Conservation (phyloP, 192 early-diverging fungal genomes). For the Backusella psychrophila region DNA sequence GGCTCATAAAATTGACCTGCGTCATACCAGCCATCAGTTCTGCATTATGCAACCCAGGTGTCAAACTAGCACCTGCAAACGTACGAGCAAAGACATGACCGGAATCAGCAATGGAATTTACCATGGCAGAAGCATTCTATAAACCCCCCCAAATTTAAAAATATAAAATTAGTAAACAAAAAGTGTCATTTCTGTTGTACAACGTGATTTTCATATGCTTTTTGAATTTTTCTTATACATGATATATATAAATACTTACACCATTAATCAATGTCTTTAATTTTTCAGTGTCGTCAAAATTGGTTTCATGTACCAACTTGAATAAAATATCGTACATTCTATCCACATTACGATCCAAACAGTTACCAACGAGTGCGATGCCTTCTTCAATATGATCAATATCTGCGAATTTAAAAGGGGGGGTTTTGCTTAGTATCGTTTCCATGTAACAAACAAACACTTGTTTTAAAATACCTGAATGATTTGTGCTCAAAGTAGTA, state of each 20-base stretch:
- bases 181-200: constrained; percentile 3
- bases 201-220: constrained; percentile 8
- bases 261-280: constrained; percentile 74
- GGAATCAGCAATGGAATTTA: constrained; percentile 75
- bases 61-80: constrained; percentile 61
- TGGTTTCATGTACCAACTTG: constrained; percentile 69
- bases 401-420: too few species aligned
- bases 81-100: constrained; percentile 83
- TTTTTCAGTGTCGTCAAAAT: constrained; percentile 69
- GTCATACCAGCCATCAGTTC: constrained; percentile 59
- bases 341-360: constrained; percentile 71
- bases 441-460: too few species aligned
- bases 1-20: constrained; percentile 82
- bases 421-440: too few species aligned
- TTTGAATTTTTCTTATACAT: neutral
- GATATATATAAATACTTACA: constrained; percentile 28
- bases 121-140: constrained; percentile 67
- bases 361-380: constrained; percentile 60
- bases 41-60: constrained; percentile 47
- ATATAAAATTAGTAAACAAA: neutral
- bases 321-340: constrained; percentile 71
- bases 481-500: constrained; percentile 63
- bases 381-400: constrained; percentile 53
- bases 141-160: neutral
- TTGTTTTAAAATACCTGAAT: constrained; percentile 38